phyloP scores from a whole-genome alignment of 768 basidiomycete genomes.

The Mycena epipterygia region DNA sequence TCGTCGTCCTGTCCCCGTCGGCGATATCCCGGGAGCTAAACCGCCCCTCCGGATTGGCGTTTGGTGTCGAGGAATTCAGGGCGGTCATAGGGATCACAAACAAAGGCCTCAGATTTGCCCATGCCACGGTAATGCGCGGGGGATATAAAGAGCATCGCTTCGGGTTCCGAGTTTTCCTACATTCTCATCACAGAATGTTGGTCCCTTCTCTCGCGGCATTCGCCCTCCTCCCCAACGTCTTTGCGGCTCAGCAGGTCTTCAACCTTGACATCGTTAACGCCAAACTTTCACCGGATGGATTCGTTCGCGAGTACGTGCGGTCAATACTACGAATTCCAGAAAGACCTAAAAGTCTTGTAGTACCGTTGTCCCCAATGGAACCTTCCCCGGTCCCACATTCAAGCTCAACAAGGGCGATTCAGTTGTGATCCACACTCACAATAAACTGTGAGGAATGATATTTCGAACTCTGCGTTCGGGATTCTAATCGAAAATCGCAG shows the following conservation, averaged over 20 bases:
- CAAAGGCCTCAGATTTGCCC: neutral
- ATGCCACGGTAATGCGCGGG: neutral
- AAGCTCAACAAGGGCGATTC: conserved; percentile 42
- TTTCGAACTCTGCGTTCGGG: neutral
- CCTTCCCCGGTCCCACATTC: conserved; percentile 46
- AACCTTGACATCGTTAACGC: conserved; percentile 37
- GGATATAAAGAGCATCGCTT: neutral
- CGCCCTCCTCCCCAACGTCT: conserved; percentile 8
- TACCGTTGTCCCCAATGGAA: conserved; percentile 43
- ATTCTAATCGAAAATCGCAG: neutral
- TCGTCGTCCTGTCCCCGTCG: neutral
- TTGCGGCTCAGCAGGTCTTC: conserved; percentile 24
- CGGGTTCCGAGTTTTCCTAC: neutral
- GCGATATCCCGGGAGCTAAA: conserved; percentile 9
- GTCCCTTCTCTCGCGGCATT: conserved; percentile 20
- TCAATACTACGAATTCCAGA: too few relatives aligned
- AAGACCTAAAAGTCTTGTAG: conserved; percentile 2
- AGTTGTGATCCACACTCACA: conserved; percentile 45
- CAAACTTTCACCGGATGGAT: conserved; percentile 36
- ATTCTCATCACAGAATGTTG: conserved; percentile 3
- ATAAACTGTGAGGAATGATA: conserved; percentile 32
- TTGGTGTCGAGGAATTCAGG: neutral
- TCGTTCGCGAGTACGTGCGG: conserved; percentile 12
- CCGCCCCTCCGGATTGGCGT: conserved; percentile 7
- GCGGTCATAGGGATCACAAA: neutral